Percentiles rank a stretch among this genome's conserved stretches.
These are phyloP conservation scores for Sungouiozyma intestinalis DNA, from an alignment of 805 yeast genomes.

Conservation along the genomic window DNA sequence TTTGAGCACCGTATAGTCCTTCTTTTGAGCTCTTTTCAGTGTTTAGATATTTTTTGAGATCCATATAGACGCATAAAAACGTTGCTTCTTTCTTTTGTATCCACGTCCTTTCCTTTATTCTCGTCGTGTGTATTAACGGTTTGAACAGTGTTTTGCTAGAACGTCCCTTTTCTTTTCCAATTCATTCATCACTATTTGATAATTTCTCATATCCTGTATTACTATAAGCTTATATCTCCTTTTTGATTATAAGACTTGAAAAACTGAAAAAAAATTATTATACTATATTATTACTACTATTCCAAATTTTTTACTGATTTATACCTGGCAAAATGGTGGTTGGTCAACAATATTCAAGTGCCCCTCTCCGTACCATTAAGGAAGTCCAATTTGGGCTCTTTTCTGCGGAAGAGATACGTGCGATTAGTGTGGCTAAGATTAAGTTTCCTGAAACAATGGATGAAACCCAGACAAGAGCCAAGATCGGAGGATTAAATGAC, in stretches of 20 bases:
- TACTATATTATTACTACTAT: not conserved
- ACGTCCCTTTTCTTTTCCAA: not conserved
- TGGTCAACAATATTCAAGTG: slow-evolving; percentile 88
- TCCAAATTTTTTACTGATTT: not conserved
- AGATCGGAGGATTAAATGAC: slow-evolving; percentile 95
- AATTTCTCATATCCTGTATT: no score
- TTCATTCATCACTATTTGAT: not conserved
- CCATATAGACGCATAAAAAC: not conserved
- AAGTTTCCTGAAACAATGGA: slow-evolving; percentile 99
- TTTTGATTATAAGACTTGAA: no score
- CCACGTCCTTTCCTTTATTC: not conserved
- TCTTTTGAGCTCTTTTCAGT: not conserved
- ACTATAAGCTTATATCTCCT: no score
- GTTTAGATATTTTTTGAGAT: not conserved
- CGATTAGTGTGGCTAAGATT: slow-evolving; percentile 94
- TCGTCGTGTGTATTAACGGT: not conserved
- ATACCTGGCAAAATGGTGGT: slow-evolving; percentile 25
- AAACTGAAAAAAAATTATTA: slow-evolving; percentile 1
- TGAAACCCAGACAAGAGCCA: slow-evolving; percentile 86
- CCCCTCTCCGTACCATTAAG: slow-evolving; percentile 93
- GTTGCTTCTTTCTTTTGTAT: not conserved
- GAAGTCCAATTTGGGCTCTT: slow-evolving; percentile 98
- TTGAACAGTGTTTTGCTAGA: not conserved
- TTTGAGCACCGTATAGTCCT: no score
- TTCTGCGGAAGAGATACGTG: slow-evolving; percentile 95